Percentiles rank a stretch among this genome's conserved stretches.
These are phyloP conservation scores for Cercophora samala DNA, from an alignment of 495 filamentous ascomycete genomes.

Conservation along the genomic window DNA sequence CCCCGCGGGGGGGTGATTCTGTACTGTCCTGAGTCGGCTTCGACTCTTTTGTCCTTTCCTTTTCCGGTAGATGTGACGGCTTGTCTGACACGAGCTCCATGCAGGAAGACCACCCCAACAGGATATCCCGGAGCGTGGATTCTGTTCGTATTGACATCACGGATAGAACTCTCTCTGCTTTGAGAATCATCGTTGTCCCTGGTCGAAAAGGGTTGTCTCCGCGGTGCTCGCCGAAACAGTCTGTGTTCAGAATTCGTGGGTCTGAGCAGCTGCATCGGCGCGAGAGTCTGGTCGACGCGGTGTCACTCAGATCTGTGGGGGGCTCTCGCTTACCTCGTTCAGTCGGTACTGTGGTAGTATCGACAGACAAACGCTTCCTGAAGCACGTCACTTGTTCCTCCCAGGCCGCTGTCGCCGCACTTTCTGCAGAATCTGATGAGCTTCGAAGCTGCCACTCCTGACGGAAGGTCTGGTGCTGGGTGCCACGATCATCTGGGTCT, in stretches of 20 bases:
- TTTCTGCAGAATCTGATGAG: not conserved
- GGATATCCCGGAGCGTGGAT: no score
- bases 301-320: not conserved
- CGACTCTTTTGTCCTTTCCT: no score
- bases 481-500: no score
- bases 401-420: not conserved
- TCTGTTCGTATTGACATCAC: not conserved
- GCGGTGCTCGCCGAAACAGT: not conserved
- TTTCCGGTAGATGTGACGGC: no score
- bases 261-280: not conserved
- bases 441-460: not conserved
- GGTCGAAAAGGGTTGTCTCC: not conserved
- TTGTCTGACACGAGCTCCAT: no score
- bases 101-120: no score
- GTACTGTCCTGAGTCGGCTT: no score
- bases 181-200: not conserved
- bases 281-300: not conserved
- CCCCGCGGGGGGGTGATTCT: no score
- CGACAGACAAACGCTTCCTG: not conserved
- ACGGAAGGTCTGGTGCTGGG: not conserved
- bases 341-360: not conserved
- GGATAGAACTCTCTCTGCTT: not conserved
- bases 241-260: not conserved
- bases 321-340: not conserved
- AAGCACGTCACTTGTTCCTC: not conserved